Evolutionary conservation across 2,329 filamentous ascomycete genomes (phyloP).

Genomic region (Juglanconis sp.): DNA sequence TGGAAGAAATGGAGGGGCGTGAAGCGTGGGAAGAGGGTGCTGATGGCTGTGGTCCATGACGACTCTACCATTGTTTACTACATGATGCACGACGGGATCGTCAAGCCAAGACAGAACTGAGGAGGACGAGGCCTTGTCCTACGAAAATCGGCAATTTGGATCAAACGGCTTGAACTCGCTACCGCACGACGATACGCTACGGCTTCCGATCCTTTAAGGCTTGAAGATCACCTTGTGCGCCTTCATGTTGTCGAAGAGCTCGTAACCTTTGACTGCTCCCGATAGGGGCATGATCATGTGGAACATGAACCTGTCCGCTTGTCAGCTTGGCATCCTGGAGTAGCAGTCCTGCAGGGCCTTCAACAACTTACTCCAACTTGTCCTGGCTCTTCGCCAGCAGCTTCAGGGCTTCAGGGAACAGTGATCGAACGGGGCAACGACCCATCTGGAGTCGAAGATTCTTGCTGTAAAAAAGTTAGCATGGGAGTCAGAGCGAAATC

Average conservation of each 20-base stretch:
- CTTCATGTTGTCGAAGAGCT: conserved; percentile 69
- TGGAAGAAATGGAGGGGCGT: conserved; percentile 41
- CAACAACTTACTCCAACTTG: conserved; percentile 56
- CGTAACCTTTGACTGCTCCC: conserved; percentile 65
- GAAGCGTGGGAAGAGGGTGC: conserved; percentile 60
- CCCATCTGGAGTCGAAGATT: conserved; percentile 74
- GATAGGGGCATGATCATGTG: conserved; percentile 70
- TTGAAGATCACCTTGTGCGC: conserved; percentile 72
- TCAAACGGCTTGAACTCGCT: neutral
- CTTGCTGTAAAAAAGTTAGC: conserved; percentile 47
- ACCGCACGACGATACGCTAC: neutral
- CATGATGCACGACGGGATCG: conserved; percentile 79
- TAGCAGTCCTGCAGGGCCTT: neutral
- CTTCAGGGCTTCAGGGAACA: conserved; percentile 63
- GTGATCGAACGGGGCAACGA: conserved; percentile 68
- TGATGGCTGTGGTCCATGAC: conserved; percentile 73
- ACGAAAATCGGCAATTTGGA: too few species aligned
- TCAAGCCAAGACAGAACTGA: conserved; percentile 82
- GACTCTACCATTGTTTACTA: conserved; percentile 86
- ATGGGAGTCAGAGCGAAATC: neutral
- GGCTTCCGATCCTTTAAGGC: conserved; percentile 31
- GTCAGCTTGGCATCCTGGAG: neutral
- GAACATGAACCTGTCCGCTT: conserved; percentile 63
- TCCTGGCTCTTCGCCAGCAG: conserved; percentile 65
- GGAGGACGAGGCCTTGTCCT: too few species aligned